Conservation (phyloP, 768 basidiomycete genomes). For the Panaeolus cyanescens region DNA sequence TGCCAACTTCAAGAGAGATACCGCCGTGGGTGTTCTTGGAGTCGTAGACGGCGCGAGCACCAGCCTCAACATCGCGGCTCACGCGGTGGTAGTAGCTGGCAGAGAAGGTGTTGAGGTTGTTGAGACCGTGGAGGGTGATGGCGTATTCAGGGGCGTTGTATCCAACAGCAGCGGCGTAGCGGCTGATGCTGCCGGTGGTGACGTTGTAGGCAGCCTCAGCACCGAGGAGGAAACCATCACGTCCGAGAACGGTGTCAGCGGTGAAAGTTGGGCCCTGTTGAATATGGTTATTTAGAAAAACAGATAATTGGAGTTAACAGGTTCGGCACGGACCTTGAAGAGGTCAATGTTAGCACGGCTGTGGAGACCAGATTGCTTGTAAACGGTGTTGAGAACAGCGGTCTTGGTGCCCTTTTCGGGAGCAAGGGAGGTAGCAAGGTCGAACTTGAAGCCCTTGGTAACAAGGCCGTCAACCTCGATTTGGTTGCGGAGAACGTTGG, state of each 20-base stretch:
- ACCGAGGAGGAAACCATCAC: conserved; percentile 97
- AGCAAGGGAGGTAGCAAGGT: conserved; percentile 78
- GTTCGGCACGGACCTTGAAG: conserved; percentile 72
- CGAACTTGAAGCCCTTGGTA: conserved; percentile 97
- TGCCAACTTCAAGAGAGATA: conserved; percentile 91
- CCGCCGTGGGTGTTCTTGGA: conserved; percentile 85
- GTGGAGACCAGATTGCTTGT: conserved; percentile 97
- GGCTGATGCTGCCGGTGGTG: conserved; percentile 87
- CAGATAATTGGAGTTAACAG: conserved; percentile 2
- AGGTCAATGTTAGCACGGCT: conserved; percentile 87
- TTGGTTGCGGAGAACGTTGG: conserved; percentile 88
- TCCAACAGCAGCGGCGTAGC: conserved; percentile 90
- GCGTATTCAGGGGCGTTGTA: conserved; percentile 97
- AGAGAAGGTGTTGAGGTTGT: conserved; percentile 91
- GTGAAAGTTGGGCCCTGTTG: conserved; percentile 94
- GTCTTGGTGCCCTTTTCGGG: conserved; percentile 88
- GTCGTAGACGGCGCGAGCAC: conserved; percentile 96
- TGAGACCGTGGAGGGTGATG: conserved; percentile 90
- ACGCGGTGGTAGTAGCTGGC: conserved; percentile 99
- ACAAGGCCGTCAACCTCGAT: conserved; percentile 97
- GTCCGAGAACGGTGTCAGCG: conserved; percentile 92
- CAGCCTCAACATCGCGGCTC: conserved; percentile 87
- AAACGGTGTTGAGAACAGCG: conserved; percentile 79
- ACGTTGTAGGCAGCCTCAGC: conserved; percentile 97
- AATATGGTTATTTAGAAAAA: conserved; percentile 1